These are phyloP conservation scores for Ensete ventricosum DNA, from an alignment of 176 grass and related monocot species.

Conservation along the genomic window DNA sequence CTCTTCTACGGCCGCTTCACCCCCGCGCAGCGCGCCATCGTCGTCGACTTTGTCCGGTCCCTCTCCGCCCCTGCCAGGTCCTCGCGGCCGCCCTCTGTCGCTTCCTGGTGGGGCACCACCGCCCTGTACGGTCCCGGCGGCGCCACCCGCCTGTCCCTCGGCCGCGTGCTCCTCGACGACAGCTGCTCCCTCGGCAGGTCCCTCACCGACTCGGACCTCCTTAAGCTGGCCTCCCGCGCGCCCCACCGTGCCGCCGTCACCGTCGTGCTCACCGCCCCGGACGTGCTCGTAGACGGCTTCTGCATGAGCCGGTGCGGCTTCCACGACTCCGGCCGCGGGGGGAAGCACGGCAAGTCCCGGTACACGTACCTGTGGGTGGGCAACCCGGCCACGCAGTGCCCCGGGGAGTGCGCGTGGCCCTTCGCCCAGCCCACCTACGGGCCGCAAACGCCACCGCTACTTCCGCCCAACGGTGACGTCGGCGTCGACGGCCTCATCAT, in stretches of 20 bases:
- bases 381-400: constrained; percentile 61
- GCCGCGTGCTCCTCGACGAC: constrained; percentile 16
- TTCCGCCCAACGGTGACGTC: constrained; percentile 60
- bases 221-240: constrained; percentile 29
- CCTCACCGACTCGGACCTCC: constrained; percentile 44
- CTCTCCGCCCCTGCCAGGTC: not conserved
- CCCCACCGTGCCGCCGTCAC: constrained; percentile 47
- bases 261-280: constrained; percentile 50
- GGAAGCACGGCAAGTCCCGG: constrained; percentile 26
- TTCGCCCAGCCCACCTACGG: constrained; percentile 66
- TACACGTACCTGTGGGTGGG: constrained; percentile 73
- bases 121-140: constrained; percentile 39
- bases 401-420: constrained; percentile 85
- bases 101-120: constrained; percentile 69
- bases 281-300: constrained; percentile 52
- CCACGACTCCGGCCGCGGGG: constrained; percentile 34
- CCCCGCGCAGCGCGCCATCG: constrained; percentile 38
- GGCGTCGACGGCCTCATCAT: constrained; percentile 70
- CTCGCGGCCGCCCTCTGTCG: constrained; percentile 33
- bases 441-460: constrained; percentile 39
- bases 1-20: constrained; percentile 75
- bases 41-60: constrained; percentile 64
- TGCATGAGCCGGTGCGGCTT: constrained; percentile 59
- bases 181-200: constrained; percentile 37
- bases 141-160: constrained; percentile 31